phyloP scores from a whole-genome alignment of 768 basidiomycete species.

The Macrolepiota fuliginosa region DNA sequence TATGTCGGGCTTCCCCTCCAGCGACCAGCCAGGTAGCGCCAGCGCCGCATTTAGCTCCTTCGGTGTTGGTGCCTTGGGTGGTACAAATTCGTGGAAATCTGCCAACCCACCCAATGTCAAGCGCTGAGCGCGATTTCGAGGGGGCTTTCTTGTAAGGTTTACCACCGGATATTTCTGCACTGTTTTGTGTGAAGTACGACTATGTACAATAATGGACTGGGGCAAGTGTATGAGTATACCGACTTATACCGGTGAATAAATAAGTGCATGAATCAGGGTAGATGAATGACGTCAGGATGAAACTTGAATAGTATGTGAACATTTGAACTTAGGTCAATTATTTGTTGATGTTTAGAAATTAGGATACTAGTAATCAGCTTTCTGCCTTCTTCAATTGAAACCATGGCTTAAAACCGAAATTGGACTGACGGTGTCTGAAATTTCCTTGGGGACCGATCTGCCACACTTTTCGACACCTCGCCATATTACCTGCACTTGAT shows the following conservation, averaged over 20 bases:
- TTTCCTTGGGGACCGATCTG: no score
- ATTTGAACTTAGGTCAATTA: no score
- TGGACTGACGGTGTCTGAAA: no score
- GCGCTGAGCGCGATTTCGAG: neutral
- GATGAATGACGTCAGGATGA: neutral
- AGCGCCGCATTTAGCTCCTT: slow-evolving; percentile 32
- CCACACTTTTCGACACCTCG: no score
- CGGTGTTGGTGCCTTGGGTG: slow-evolving; percentile 23
- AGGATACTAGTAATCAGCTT: no score
- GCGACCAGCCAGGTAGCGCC: slow-evolving; percentile 21
- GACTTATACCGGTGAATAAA: neutral
- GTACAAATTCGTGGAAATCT: slow-evolving; percentile 24
- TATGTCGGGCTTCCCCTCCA: slow-evolving; percentile 16
- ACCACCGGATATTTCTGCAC: neutral
- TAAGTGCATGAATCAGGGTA: neutral
- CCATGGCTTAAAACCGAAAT: no score
- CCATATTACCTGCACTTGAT: no score
- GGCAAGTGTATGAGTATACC: neutral
- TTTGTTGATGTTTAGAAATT: no score
- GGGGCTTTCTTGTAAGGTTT: neutral
- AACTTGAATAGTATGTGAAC: neutral
- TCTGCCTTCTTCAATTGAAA: no score
- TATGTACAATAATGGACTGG: neutral
- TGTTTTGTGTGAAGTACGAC: neutral
- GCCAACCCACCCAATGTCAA: slow-evolving; percentile 1